Base-by-base conservation (phyloP, 2,329 filamentous ascomycete genomes). In the Diaporthe vexans region DNA sequence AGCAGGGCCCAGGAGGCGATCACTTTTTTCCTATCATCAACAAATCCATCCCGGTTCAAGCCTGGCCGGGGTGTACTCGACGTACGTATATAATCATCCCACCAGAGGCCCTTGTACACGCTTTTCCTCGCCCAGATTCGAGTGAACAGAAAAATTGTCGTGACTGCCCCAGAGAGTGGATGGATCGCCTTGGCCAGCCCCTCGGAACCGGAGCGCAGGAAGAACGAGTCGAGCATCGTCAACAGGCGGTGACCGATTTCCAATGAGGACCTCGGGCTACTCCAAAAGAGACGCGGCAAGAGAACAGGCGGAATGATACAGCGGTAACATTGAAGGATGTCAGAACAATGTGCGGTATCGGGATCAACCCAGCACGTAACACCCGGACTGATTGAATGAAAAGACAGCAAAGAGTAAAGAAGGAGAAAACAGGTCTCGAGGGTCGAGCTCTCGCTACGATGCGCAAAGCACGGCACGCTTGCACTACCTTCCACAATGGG, bases 131-230 rank as follows among this genome's bases (percentile, higher is more conserved):
- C 73, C 70, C 70, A 74, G 21, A 74, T 37, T n/a, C 70, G 46
- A 15, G 70, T 73, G 52, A 69, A 63, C 10, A 74, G 73, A 19
- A 74, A 74, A n/a, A 74, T 48, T 13, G 73, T 74, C 2, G 73
- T 74, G 15, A 74, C 46, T 11, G 69, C 65, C 4, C 40, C 73
- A 1, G 61, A 74, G 24, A 59, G 52, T 26, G 70, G 63, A 54
- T 74, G 71, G 13, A 74, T 71, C n/a, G 33, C 37, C 33, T 74
- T 74, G 24, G 73, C 73, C 70, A 74, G 46, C 73, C 68, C 73
- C 26, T 56, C 59, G 37, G 71, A 74, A 33, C 63, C 73, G 26
- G 61, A 48, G 10, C 59, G 73, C 10, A 57, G 48, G 57, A 72
- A 51, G 37, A 74, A 72, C 2, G 73, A 65, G 19, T 72, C 69